Conservation (phyloP, 2,329 filamentous ascomycete species). For the Paramyrothecium sp. region DNA sequence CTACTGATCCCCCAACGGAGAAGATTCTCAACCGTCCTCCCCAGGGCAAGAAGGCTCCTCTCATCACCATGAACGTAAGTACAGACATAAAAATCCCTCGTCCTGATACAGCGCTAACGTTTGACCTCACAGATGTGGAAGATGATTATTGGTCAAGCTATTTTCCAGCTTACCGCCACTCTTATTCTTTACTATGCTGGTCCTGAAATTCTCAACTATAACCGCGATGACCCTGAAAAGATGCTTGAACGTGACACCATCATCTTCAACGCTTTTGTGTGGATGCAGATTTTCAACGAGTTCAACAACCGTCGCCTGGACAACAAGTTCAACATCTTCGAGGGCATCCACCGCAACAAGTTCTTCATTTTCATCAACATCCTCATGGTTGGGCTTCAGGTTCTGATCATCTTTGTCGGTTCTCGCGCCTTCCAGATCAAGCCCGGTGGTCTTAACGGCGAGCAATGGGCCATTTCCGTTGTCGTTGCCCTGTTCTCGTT, state of each 20-base stretch:
- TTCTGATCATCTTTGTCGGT: slow-evolving; percentile 83
- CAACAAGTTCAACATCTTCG: slow-evolving; percentile 85
- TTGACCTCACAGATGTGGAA: slow-evolving; percentile 56
- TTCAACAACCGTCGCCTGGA: slow-evolving; percentile 71
- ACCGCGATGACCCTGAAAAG: slow-evolving; percentile 13
- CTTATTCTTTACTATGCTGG: slow-evolving; percentile 63
- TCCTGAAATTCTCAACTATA: slow-evolving; percentile 49
- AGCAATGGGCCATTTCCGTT: slow-evolving; percentile 83
- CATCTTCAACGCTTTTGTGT: slow-evolving; percentile 70
- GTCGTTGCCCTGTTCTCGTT: slow-evolving; percentile 45
- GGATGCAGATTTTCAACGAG: slow-evolving; percentile 72
- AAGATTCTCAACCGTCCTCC: slow-evolving; percentile 56
- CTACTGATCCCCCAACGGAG: slow-evolving; percentile 60
- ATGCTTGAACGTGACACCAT: slow-evolving; percentile 50
- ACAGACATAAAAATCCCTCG: not conserved
- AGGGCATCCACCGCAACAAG: slow-evolving; percentile 73
- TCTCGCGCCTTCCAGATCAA: slow-evolving; percentile 70
- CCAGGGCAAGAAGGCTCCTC: slow-evolving; percentile 63
- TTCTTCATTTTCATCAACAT: slow-evolving; percentile 81
- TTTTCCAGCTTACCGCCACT: slow-evolving; percentile 58
- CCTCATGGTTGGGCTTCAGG: slow-evolving; percentile 80
- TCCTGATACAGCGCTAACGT: not conserved
- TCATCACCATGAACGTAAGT: slow-evolving; percentile 62
- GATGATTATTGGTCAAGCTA: slow-evolving; percentile 61
- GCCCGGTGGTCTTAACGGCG: slow-evolving; percentile 50